A percentile compares a stretch with the other conserved stretches of the same genome.
These are phyloP conservation scores for Macadamia integrifolia DNA, from an alignment of 164 flowering plant species.

Conservation along the genomic window DNA sequence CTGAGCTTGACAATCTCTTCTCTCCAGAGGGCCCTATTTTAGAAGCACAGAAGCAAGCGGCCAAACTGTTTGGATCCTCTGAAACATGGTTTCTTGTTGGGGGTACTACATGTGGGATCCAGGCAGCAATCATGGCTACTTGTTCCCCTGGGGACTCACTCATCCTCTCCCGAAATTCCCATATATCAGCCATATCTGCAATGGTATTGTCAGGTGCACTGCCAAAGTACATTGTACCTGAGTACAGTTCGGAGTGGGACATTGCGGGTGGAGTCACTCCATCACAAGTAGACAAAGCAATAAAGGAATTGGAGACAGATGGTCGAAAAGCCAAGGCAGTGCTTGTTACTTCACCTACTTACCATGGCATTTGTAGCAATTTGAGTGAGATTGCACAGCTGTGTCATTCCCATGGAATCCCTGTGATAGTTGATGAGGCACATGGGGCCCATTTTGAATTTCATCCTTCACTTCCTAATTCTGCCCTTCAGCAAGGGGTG, in stretches of 20 bases:
- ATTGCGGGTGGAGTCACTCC: constrained; percentile 38
- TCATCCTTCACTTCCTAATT: constrained; percentile 34
- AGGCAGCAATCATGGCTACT: constrained; percentile 54
- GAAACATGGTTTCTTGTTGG: constrained; percentile 64
- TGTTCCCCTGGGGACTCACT: constrained; percentile 50
- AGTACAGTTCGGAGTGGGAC: constrained; percentile 42
- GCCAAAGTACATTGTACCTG: constrained; percentile 43
- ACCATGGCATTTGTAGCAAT: constrained; percentile 49
- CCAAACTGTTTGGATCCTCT: constrained; percentile 44
- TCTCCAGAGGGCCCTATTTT: constrained; percentile 42
- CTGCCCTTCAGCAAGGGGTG: constrained; percentile 52
- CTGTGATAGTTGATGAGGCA: constrained; percentile 54
- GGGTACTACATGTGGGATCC: constrained; percentile 55
- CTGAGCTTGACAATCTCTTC: constrained; percentile 51
- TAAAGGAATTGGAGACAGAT: constrained; percentile 32
- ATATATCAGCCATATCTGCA: constrained; percentile 47
- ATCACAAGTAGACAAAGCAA: constrained; percentile 36
- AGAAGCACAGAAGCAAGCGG: constrained; percentile 43
- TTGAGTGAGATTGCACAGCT: constrained; percentile 25
- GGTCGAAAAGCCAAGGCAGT: constrained; percentile 41
- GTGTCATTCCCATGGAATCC: constrained; percentile 39
- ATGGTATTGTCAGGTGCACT: constrained; percentile 47
- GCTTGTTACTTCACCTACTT: constrained; percentile 47
- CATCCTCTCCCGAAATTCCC: constrained; percentile 44
- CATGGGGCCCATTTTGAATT: constrained; percentile 57